phyloP scores from a whole-genome alignment of 2,329 filamentous ascomycete genomes.

The Sclerotinia borealis region DNA sequence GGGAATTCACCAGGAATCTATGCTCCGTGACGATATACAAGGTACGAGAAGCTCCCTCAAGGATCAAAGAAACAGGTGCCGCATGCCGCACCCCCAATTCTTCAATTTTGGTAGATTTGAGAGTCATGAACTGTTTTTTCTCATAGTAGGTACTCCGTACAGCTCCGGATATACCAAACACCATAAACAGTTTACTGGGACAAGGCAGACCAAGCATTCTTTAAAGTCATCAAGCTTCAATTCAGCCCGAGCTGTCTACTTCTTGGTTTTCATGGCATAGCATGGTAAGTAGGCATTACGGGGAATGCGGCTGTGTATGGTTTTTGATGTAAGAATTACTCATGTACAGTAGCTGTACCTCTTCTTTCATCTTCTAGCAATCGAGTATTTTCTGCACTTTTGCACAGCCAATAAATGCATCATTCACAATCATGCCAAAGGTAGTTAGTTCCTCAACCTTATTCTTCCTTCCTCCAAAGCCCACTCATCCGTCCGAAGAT shows the following conservation, averaged over 20 bases:
- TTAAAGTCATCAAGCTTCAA: neutral
- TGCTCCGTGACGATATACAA: neutral
- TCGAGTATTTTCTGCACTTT: neutral
- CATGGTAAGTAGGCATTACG: neutral
- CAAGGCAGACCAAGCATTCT: constrained; percentile 10
- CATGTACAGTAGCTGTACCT: neutral
- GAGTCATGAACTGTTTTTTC: neutral
- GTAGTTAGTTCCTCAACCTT: neutral
- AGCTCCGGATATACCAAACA: neutral
- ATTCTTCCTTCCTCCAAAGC: neutral
- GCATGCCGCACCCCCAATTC: neutral
- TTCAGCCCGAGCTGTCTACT: neutral
- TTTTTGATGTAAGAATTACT: neutral
- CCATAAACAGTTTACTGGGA: neutral
- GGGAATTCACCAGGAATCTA: neutral
- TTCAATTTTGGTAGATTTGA: neutral
- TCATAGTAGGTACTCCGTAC: neutral
- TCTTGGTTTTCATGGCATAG: neutral
- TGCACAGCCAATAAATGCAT: constrained; percentile 3
- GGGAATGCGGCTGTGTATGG: constrained; percentile 1
- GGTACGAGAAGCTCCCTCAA: neutral
- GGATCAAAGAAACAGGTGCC: no score
- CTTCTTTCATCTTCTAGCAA: neutral
- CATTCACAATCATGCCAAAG: neutral
- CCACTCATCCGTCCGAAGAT: neutral